Base-by-base conservation (phyloP, 768 basidiomycete species). In the Collybia sp. region DNA sequence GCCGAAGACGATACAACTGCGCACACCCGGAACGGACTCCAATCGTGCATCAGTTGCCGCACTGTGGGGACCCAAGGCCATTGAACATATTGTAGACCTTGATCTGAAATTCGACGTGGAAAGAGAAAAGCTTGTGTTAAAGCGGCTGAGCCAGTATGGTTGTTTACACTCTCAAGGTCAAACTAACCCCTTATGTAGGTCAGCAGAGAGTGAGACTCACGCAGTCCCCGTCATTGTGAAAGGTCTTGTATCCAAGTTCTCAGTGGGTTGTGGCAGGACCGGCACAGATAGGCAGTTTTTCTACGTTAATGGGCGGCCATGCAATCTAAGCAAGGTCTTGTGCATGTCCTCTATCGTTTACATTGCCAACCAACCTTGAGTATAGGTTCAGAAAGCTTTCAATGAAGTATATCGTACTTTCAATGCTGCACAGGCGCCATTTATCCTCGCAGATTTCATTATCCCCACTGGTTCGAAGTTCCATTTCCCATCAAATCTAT, bases 361-460 rank as follows among this genome's bases (percentile, higher is more conserved):
- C 19, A 40, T 30, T 0, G 20, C 35, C 33, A 42, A 34, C 20
- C 11, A 12, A 32, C 42, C 2, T 8, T 30, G 18, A 34, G 30
- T n/a, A 16, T 52, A 91, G 88, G 70, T 94, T 19, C 87, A 91
- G 57, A 93, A 92, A 57, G 84, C 83, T 0, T 79, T 96, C 67
- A 96, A 96, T 58, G 95, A 99, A 54, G 82, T 92, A 2, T 99
- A 96, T 63, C 82, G 85, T 43, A 77, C 83, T 0, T 95, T 94
- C 70, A 77, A 75, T 49, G 68, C 68, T 1, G 72, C 66, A 18
- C 93, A 96, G 53, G 70, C 78, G 0, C 93, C 95, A 0, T 82
- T 95, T 52, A 72, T 94, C 25, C 64, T 97, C 5, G 87, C 91
- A 0, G 83, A 97, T 61, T 84, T 97, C 53, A 69, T 80, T 12